Evolutionary conservation across 768 basidiomycete genomes (phyloP).

Genomic region (Tricholoma sp.): DNA sequence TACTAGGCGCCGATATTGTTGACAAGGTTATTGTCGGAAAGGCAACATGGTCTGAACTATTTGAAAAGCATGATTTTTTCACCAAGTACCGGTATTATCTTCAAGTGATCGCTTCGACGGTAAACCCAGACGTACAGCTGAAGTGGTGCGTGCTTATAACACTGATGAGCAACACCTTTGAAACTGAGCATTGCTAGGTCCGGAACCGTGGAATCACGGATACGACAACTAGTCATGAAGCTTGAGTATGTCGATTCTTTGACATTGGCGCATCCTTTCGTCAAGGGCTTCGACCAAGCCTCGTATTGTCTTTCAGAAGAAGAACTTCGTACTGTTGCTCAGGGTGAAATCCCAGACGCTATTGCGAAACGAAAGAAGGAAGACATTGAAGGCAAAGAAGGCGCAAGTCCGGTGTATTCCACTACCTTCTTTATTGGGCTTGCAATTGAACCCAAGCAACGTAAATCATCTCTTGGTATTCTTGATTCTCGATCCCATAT

Average conservation of each 20-base stretch:
- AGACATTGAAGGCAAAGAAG: slow-evolving; percentile 73
- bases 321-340: slow-evolving; percentile 83
- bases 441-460: slow-evolving; percentile 83
- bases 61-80: slow-evolving; percentile 95
- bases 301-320: slow-evolving; percentile 80
- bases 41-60: slow-evolving; percentile 90
- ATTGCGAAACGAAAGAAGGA: slow-evolving; percentile 70
- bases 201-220: slow-evolving; percentile 97
- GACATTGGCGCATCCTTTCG: slow-evolving; percentile 89
- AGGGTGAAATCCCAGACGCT: slow-evolving; percentile 77
- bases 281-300: slow-evolving; percentile 88
- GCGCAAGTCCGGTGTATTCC: slow-evolving; percentile 78
- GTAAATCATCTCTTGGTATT: slow-evolving; percentile 41
- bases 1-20: slow-evolving; percentile 85
- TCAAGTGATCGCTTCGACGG: slow-evolving; percentile 91
- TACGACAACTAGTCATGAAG: slow-evolving; percentile 96
- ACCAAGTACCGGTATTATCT: slow-evolving; percentile 94
- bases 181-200: slow-evolving; percentile 33
- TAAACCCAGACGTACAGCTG: slow-evolving; percentile 74
- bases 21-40: slow-evolving; percentile 84
- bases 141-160: slow-evolving; percentile 67
- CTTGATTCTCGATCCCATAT: slow-evolving; percentile 6
- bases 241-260: slow-evolving; percentile 94
- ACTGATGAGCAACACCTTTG: not conserved
- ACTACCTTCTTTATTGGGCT: slow-evolving; percentile 98